Percentiles rank a stretch among this genome's conserved stretches.
These are phyloP conservation scores for Suhomyces faveliae DNA, from an alignment of 805 yeast genomes.

Conservation along the genomic window DNA sequence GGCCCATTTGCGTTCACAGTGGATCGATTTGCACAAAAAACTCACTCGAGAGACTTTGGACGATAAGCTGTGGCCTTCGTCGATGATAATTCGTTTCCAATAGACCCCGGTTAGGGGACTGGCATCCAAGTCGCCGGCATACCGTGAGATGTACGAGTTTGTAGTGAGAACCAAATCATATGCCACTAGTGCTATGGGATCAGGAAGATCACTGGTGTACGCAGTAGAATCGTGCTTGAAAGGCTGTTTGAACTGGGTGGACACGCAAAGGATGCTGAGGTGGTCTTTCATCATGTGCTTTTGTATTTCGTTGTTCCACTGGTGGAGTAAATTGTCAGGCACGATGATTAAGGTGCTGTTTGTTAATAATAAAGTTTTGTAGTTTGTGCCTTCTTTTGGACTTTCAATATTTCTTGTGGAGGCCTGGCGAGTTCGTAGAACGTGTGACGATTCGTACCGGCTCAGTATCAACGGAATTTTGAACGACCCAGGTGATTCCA, in stretches of 20 bases:
- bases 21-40: constrained; percentile 45
- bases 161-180: constrained; percentile 57
- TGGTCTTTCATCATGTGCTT: constrained; percentile 49
- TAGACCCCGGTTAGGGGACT: constrained; percentile 44
- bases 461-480: constrained; percentile 24
- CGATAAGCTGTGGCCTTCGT: constrained; percentile 69
- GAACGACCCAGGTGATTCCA: constrained; percentile 46
- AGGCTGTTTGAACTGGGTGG: constrained; percentile 29
- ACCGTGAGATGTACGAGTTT: constrained; percentile 43
- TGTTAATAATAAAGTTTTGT: constrained; percentile 41
- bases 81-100: constrained; percentile 73
- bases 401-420: constrained; percentile 14
- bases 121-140: constrained; percentile 25
- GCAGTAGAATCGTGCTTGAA: constrained; percentile 12
- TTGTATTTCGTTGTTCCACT: constrained; percentile 58
- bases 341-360: constrained; percentile 57
- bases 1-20: constrained; percentile 67
- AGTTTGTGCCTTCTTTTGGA: constrained; percentile 17
- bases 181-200: constrained; percentile 33
- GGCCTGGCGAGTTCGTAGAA: constrained; percentile 18
- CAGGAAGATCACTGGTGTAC: constrained; percentile 20
- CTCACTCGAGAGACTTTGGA: constrained; percentile 52
- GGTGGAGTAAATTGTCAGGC: constrained; percentile 66
- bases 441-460: constrained; percentile 19
- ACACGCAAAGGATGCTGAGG: constrained; percentile 34